These are phyloP conservation scores for Boletus vinaceobasis DNA, from an alignment of 768 basidiomycete genomes.

Conservation along the genomic window DNA sequence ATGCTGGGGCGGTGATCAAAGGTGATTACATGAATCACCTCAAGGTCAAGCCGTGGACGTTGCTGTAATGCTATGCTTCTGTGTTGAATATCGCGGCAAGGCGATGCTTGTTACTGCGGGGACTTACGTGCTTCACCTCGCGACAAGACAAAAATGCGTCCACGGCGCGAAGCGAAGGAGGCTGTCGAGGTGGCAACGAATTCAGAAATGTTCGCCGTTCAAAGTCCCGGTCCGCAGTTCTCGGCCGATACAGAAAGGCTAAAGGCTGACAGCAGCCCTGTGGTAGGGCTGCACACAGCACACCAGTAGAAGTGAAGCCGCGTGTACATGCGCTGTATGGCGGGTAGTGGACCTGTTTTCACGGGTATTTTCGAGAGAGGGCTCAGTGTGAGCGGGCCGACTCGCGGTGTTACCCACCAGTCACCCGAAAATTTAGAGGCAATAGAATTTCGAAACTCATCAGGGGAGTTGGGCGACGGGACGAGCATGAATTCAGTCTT, in stretches of 20 bases:
- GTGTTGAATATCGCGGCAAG: slow-evolving; percentile 2
- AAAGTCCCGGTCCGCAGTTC: slow-evolving; percentile 23
- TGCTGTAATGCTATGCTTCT: background rate
- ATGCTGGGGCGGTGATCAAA: slow-evolving; percentile 14
- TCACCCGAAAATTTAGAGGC: background rate
- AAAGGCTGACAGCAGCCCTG: background rate
- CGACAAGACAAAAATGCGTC: slow-evolving; percentile 13
- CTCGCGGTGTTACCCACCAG: background rate
- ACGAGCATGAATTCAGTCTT: background rate
- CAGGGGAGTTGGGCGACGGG: background rate
- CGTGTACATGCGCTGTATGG: background rate
- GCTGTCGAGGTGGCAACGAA: slow-evolving; percentile 12
- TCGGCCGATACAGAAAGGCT: slow-evolving; percentile 11
- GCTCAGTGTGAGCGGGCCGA: background rate
- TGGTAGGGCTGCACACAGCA: no score
- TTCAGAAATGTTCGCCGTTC: slow-evolving; percentile 19
- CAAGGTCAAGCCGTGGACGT: background rate
- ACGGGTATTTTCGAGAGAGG: background rate
- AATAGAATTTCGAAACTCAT: no score
- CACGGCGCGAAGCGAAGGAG: slow-evolving; percentile 20
- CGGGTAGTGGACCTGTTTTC: background rate
- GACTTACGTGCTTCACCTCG: slow-evolving; percentile 26
- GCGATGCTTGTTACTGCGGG: slow-evolving; percentile 12
- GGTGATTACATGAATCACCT: background rate
- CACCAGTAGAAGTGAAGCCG: background rate